These are phyloP conservation scores for Phytophthora vignae DNA, from an alignment of 352 stramenopile genomes.

Conservation along the genomic window DNA sequence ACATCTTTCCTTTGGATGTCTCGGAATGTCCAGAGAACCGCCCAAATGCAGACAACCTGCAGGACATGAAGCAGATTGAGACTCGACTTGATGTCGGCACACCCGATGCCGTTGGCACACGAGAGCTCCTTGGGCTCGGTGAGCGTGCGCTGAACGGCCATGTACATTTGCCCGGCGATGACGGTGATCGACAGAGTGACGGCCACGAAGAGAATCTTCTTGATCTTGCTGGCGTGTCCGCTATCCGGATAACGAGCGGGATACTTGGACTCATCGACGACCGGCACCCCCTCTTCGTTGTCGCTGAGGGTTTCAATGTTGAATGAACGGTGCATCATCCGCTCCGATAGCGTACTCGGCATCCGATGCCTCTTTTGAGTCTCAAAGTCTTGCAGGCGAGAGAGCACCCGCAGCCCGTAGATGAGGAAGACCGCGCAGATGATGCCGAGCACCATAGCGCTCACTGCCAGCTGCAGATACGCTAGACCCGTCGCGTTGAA, in stretches of 20 bases:
- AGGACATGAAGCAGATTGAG: conserved; percentile 44
- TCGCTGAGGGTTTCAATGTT: conserved; percentile 34
- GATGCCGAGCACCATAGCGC: conserved; percentile 29
- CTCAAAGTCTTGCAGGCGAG: conserved; percentile 36
- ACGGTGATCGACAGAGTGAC: conserved; percentile 29
- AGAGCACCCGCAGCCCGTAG: conserved; percentile 37
- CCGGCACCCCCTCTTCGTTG: conserved; percentile 31
- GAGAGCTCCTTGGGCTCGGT: conserved; percentile 41
- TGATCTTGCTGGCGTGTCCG: conserved; percentile 31
- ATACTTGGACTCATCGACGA: conserved; percentile 20
- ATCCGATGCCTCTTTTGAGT: conserved; percentile 19
- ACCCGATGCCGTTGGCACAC: conserved; percentile 60
- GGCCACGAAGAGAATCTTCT: conserved; percentile 33
- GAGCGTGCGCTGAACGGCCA: conserved; percentile 34
- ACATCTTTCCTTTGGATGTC: conserved; percentile 24
- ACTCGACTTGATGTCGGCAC: conserved; percentile 36
- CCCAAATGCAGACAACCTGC: conserved; percentile 30
- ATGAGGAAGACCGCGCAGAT: conserved; percentile 37
- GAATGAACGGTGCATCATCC: conserved; percentile 28
- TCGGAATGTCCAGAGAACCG: conserved; percentile 36
- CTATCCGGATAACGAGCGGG: conserved; percentile 4
- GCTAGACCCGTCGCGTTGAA: conserved; percentile 33
- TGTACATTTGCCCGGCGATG: conserved; percentile 54
- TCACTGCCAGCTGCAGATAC: conserved; percentile 31
- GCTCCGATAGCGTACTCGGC: conserved; percentile 17